Base-by-base conservation (phyloP, 2,329 filamentous ascomycete genomes). In the Phaeosphaeriaceae sp. region DNA sequence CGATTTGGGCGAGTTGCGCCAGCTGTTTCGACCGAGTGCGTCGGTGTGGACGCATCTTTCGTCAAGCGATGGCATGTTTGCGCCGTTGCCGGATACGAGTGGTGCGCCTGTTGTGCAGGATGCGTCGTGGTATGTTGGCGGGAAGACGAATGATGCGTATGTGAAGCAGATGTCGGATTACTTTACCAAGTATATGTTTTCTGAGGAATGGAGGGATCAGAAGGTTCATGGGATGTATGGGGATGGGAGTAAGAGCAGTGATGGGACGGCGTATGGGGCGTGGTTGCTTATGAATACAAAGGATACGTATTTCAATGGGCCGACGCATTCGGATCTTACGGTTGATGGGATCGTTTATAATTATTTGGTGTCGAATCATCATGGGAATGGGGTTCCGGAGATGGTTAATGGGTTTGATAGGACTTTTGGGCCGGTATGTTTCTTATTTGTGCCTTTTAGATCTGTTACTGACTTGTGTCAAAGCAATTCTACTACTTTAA, bases 311-410 rank as follows among this genome's bases (percentile, higher is more conserved):
- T 86, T 81, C 60, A 82, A 81, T 7, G 85, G 84, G 0, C 84
- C 84, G 0, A 70, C 83, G 2, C 83, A 87, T 65, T 86, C 83
- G 0, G 85, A 87, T 58, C 71, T 87, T 5, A 79, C 79, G 0
- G 85, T 87, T 0, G 85, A 87, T 56, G 84, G 84, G 0, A 86
- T 87, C 38, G 77, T 87, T 0, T 87, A 87, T 65, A 86, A 87
- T 61, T 87, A 87, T 60, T 50, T 65, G 43, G 60, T 66, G 5
- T 64, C 60, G 15, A 87, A 86, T 50, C 84, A 87, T 55, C 84
- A 87, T 45, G 84, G 85, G 5, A 81, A 83, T 50, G 81, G 82
- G 34, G 83, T 81, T 12, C 84, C 85, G 5, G 86, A 87, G 57
- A 86, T 87, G 58, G 85, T 82, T 1, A 68, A 83, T 52, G 85